These are phyloP conservation scores for Cercospora sp. DNA, from an alignment of 2,329 filamentous ascomycete species.

Conservation along the genomic window DNA sequence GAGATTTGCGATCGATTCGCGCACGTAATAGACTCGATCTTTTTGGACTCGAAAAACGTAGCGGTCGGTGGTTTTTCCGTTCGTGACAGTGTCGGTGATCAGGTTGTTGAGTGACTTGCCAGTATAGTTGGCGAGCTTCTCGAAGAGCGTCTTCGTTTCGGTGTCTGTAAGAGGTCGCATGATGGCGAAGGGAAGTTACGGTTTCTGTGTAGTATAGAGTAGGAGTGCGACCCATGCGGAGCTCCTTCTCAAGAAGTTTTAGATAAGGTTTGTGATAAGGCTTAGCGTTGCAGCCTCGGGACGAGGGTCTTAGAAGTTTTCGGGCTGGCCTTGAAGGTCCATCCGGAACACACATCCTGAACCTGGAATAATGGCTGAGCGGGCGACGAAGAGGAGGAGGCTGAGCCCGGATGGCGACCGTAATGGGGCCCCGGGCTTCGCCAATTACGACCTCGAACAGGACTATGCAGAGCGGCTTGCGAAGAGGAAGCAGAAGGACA, in stretches of 20 bases:
- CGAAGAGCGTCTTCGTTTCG: constrained; percentile 79
- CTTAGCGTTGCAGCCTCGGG: constrained; percentile 2
- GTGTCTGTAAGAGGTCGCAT: constrained; percentile 82
- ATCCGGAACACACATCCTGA: background rate
- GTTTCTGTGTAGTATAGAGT: background rate
- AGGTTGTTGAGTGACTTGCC: constrained; percentile 83
- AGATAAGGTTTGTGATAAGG: constrained; percentile 11
- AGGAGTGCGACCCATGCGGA: background rate
- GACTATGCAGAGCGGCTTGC: constrained; percentile 80
- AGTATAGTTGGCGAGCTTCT: constrained; percentile 92
- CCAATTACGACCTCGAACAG: constrained; percentile 88
- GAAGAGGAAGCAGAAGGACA: constrained; percentile 65
- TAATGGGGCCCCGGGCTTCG: constrained; percentile 33
- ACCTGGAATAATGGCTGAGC: constrained; percentile 46
- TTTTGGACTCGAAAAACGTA: constrained; percentile 84
- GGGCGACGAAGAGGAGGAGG: constrained; percentile 52
- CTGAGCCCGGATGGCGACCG: constrained; percentile 50
- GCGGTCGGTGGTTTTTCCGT: constrained; percentile 60
- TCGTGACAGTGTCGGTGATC: constrained; percentile 47
- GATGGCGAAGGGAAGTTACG: constrained; percentile 32
- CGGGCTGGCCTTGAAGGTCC: background rate
- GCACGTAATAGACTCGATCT: constrained; percentile 87
- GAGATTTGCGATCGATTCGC: constrained; percentile 84
- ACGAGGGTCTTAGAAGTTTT: constrained; percentile 3
- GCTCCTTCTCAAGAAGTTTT: constrained; percentile 5